Conservation (phyloP, 495 filamentous ascomycete species). For the Penicillium canescens region DNA sequence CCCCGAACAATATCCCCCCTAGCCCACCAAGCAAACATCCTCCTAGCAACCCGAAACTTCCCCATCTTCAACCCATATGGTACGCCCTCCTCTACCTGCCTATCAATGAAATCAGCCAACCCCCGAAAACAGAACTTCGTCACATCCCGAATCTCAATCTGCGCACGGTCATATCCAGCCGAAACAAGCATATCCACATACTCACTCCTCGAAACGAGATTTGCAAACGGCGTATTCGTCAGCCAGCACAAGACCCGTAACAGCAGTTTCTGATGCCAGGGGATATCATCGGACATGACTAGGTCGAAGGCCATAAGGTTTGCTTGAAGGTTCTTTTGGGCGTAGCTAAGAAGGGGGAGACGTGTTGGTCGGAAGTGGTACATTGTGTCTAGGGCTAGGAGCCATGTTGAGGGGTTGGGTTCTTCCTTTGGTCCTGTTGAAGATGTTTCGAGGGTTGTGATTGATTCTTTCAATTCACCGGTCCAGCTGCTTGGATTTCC, state of each 20-base stretch:
- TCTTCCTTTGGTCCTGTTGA: not conserved
- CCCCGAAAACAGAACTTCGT: constrained; percentile 44
- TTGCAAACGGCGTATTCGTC: constrained; percentile 33
- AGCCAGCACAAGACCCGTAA: constrained; percentile 34
- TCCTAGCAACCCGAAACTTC: constrained; percentile 32
- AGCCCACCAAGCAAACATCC: constrained; percentile 49
- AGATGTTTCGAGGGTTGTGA: constrained; percentile 1
- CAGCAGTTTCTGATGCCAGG: constrained; percentile 22
- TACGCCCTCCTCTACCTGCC: constrained; percentile 28
- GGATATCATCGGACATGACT: constrained; percentile 21
- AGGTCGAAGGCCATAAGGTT: constrained; percentile 48
- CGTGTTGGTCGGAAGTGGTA: constrained; percentile 54
- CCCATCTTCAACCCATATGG: constrained; percentile 39
- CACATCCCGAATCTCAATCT: constrained; percentile 45
- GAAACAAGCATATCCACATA: constrained; percentile 52
- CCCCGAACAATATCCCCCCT: constrained; percentile 41
- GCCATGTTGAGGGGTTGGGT: constrained; percentile 27
- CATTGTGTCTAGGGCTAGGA: constrained; percentile 50
- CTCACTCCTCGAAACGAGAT: constrained; percentile 53
- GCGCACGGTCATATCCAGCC: constrained; percentile 39
- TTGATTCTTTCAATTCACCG: constrained; percentile 18
- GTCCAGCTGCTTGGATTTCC: constrained; percentile 31
- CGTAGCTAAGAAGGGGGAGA: constrained; percentile 35
- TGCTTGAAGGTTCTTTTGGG: constrained; percentile 31
- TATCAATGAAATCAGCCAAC: constrained; percentile 33